Conservation (phyloP, 805 yeast species). For the Myxozyma vanderwaltii region DNA sequence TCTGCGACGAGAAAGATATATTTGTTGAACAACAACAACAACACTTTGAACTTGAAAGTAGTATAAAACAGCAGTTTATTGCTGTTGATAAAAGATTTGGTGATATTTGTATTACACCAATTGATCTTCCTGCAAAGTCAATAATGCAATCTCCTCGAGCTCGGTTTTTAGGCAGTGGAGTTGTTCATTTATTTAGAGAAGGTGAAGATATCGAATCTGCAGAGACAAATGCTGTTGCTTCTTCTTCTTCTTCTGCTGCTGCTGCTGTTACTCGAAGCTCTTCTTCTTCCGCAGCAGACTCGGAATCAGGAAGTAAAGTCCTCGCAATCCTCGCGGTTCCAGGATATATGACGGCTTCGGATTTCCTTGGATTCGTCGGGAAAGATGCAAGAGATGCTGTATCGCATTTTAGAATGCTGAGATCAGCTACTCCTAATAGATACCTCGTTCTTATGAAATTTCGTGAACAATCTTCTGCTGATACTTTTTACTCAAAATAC, state of each 20-base stretch:
- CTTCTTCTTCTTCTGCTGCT: neutral
- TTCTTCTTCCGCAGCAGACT: constrained; percentile 1
- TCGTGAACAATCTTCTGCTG: constrained; percentile 55
- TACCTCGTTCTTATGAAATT: constrained; percentile 81
- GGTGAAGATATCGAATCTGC: constrained; percentile 43
- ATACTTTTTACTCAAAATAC: constrained; percentile 62
- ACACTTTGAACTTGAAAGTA: neutral
- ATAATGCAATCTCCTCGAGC: constrained; percentile 52
- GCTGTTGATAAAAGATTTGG: constrained; percentile 33
- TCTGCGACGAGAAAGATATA: constrained; percentile 2
- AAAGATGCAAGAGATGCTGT: constrained; percentile 56
- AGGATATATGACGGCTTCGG: constrained; percentile 81
- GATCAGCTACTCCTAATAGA: constrained; percentile 65
- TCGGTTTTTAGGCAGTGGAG: constrained; percentile 69
- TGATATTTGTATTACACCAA: constrained; percentile 22
- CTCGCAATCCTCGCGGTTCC: constrained; percentile 85
- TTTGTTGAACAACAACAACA: too few relatives aligned
- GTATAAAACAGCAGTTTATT: neutral
- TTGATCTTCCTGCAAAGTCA: constrained; percentile 30
- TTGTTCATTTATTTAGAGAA: constrained; percentile 66
- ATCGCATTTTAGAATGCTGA: constrained; percentile 71
- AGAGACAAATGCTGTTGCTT: constrained; percentile 12
- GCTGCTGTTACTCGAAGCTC: neutral
- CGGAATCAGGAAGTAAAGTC: constrained; percentile 48
- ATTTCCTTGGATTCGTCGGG: constrained; percentile 78